Evolutionary conservation across 768 basidiomycete species (phyloP), one percentile per base, ranked within the genome.

Genomic region (Multifurca ochricompacta): DNA sequence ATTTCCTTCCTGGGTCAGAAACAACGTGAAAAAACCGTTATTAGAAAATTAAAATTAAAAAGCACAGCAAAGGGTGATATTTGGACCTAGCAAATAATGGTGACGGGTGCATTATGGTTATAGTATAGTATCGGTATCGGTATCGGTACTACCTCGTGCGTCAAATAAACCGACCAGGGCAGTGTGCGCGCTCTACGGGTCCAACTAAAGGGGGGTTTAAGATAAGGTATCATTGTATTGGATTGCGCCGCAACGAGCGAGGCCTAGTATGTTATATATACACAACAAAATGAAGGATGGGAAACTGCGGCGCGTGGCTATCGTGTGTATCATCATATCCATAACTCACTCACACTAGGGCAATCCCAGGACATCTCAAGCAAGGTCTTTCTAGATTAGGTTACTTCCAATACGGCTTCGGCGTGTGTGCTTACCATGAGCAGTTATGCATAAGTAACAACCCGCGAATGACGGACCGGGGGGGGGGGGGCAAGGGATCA

Each of bases 391-490:
- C 37, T 18, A 32, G 42, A 40, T 45, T 43, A 21, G 49, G 43
- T 25, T 32, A n/a, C 28, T 2, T 36, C 47, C 8, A 28, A 48
- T 48, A n/a, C 43, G 11, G 41, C 27, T 27, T 14, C 13, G 41
- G 41, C n/a, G n/a, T n/a, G n/a, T n/a, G 10, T 39, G 54, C 42
- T 55, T 55, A 55, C 48, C n/a, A 42, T 30, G 36, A 37, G n/a
- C 6, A 6, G 37, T 39, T 21, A 8, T 8, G 16, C 10, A 25
- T 40, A 40, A 50, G 54, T 56, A 51, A 56, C 54, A 36, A 27
- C 23, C 54, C 54, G 54, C 25, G 49, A n/a, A 51, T 1, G 23
- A 40, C 54, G 54, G 54, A n/a, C n/a, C n/a, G n/a, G n/a, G n/a
- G n/a, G n/a, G n/a, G n/a, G n/a, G n/a, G n/a, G n/a, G n/a, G n/a